A percentile compares a stretch with the other conserved stretches of the same genome.
phyloP scores from a whole-genome alignment of 2,329 filamentous ascomycete genomes.

The Sporothrix pseudoabietina region DNA sequence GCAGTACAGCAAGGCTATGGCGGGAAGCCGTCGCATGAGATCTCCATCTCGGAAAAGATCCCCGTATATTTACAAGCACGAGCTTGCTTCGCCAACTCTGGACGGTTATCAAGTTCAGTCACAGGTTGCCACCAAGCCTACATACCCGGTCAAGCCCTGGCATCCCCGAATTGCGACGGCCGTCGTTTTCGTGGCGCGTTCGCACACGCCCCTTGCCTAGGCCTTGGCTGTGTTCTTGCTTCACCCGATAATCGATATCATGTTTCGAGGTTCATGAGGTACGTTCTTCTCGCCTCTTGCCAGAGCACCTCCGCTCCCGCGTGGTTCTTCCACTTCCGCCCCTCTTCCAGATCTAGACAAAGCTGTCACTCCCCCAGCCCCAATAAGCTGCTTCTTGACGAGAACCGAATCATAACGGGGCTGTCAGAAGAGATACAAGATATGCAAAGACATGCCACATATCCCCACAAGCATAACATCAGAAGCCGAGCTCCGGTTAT shows the following conservation, averaged over 20 bases:
- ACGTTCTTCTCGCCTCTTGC: not conserved
- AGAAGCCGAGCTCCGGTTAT: constrained; percentile 7
- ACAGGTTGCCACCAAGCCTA: not conserved
- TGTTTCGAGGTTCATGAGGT: not conserved
- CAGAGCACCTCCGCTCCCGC: not conserved
- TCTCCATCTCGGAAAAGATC: not conserved
- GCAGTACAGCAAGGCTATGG: not conserved
- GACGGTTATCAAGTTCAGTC: not conserved
- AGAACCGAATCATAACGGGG: not conserved
- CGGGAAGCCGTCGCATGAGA: not conserved
- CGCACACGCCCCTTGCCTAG: not conserved
- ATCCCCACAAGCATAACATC: not conserved
- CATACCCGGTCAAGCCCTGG: not conserved
- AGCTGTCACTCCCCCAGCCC: not conserved
- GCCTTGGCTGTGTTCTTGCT: not conserved
- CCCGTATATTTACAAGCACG: not conserved
- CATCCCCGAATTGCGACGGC: not conserved
- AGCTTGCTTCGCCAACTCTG: not conserved
- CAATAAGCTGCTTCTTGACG: not conserved
- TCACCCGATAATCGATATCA: not conserved
- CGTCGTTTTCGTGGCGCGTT: constrained; percentile 4
- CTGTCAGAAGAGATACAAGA: not conserved
- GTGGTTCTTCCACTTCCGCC: not conserved
- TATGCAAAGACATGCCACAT: not conserved
- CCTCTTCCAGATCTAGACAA: not conserved